Evolutionary conservation across 805 yeast genomes (phyloP).

Genomic region (Komagataella mondaviorum): DNA sequence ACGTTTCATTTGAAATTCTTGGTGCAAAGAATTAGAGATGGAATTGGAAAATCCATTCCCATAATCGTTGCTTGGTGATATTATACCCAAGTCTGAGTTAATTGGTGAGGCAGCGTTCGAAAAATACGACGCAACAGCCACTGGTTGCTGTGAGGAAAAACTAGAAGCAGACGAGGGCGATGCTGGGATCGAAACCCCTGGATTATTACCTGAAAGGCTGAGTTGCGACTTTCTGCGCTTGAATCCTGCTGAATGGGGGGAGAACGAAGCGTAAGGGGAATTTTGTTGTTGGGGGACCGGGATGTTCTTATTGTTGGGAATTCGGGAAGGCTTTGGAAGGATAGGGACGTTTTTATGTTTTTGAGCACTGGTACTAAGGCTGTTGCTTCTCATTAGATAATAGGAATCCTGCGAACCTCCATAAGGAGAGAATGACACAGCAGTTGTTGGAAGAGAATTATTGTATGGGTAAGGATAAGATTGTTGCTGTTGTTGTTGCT

Average conservation of each 20-base stretch:
- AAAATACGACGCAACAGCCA: neutral
- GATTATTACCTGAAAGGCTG: constrained; percentile 2
- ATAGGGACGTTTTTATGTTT: constrained; percentile 19
- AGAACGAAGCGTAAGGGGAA: neutral
- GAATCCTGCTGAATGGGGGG: constrained; percentile 6
- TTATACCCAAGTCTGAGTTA: neutral
- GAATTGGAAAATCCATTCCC: neutral
- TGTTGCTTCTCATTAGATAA: neutral
- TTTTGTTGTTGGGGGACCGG: neutral
- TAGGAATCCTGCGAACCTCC: neutral
- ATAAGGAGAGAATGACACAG: neutral
- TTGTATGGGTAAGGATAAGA: neutral
- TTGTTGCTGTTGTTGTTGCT: neutral
- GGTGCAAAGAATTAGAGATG: constrained; percentile 4
- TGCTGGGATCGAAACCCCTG: neutral
- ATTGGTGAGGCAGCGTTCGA: neutral
- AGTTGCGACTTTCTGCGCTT: constrained; percentile 18
- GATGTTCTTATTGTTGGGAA: neutral
- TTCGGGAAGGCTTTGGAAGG: constrained; percentile 16
- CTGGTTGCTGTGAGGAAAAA: neutral
- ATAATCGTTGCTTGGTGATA: neutral
- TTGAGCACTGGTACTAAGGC: constrained; percentile 1
- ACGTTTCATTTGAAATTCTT: constrained; percentile 7
- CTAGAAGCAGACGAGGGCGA: neutral
- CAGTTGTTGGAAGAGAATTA: neutral